Base-by-base conservation (phyloP, 108 stramenopile genomes). In the Nitzschia palea region DNA sequence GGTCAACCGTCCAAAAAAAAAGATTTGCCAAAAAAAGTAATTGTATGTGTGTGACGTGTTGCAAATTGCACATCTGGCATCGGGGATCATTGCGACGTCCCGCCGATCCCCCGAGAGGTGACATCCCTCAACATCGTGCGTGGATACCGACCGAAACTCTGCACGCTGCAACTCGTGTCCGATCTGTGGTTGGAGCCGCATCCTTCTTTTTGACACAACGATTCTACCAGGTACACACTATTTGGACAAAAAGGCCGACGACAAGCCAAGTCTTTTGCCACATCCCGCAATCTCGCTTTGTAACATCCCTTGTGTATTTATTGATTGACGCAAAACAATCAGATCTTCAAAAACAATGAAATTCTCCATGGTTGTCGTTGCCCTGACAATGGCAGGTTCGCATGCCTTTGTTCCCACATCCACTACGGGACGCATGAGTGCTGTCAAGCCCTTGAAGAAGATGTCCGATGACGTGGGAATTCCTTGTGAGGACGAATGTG, bases 401-500 rank as follows among this genome's bases (percentile, higher is more conserved):
- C 1, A 44, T 62, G 37, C 40, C 36, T 62, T 42, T 20, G 26
- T 33, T 43, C 40, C 40, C 17, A 32, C 30, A 14, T 32, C 55
- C 15, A n/a, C n/a, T n/a, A 25, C 23, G 35, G 35, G 37, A 40
- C 60, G 33, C 17, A 27, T 33, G 28, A 25, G 40, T 9, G 35
- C 43, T 28, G 43, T 26, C 47, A 48, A 44, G 25, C 40, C 43
- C 44, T 28, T 44, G 44, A 31, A 56, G 55, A 12, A 34, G 31
- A 83, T 79, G 40, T 65, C 82, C 31, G 80, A 79, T n/a, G 81
- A 87, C 33, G 74, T 91, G 26, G 83, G 78, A 56, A 76, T 82
- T 59, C 84, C 87, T 18, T 87, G 89, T 56, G 84, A 83, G 71
- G 86, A 94, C 29, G 83, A 94, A 81, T 90, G 92, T 64, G 81